Evolutionary conservation across 2,329 filamentous ascomycete genomes (phyloP).

Genomic region (Verruconis gallopava): DNA sequence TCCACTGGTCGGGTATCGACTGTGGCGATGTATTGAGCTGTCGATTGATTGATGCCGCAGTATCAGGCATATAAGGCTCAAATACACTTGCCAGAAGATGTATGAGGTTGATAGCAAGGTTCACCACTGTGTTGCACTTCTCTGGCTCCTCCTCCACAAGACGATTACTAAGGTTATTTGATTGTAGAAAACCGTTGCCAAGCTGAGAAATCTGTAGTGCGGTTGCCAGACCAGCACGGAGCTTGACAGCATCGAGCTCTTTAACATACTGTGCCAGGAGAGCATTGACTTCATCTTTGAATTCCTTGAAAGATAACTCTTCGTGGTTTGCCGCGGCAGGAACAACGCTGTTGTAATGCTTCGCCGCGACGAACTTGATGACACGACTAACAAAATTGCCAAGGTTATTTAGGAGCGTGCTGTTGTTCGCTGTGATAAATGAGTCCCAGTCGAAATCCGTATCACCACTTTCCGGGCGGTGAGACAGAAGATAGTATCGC

Average conservation of each 20-base stretch:
- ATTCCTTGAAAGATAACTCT: conserved; percentile 16
- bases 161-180: conserved; percentile 48
- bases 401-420: conserved; percentile 66
- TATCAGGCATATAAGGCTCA: conserved; percentile 76
- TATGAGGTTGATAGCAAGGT: conserved; percentile 71
- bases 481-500: conserved; percentile 80
- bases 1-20: conserved; percentile 43
- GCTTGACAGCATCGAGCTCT: conserved; percentile 57
- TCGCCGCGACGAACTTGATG: conserved; percentile 59
- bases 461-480: conserved; percentile 73
- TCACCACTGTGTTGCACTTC: conserved; percentile 50
- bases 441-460: conserved; percentile 82
- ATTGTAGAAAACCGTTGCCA: conserved; percentile 47
- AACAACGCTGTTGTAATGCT: conserved; percentile 53
- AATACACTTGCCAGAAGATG: conserved; percentile 69
- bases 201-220: conserved; percentile 54
- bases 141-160: conserved; percentile 47
- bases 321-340: conserved; percentile 51
- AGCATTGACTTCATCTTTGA: conserved; percentile 50
- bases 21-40: conserved; percentile 54
- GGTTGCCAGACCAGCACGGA: conserved; percentile 52
- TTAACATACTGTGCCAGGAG: conserved; percentile 53
- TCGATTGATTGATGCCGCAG: conserved; percentile 57
- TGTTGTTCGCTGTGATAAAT: conserved; percentile 79
- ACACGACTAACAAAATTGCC: conserved; percentile 47